These are phyloP conservation scores for Amylocarpus encephaloides DNA, from an alignment of 2,329 filamentous ascomycete genomes.

Conservation along the genomic window DNA sequence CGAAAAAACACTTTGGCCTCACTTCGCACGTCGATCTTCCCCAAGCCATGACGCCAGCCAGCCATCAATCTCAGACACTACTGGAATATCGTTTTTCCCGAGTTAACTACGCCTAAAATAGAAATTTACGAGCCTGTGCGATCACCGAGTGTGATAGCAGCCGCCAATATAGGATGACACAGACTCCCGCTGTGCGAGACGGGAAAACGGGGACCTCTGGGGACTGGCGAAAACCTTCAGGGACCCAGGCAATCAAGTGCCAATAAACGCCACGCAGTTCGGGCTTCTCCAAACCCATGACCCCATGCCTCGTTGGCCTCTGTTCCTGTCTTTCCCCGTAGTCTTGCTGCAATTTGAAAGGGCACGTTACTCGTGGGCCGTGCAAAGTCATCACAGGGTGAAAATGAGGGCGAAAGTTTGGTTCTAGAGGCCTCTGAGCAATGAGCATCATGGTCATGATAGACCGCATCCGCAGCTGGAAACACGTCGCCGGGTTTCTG, in stretches of 20 bases:
- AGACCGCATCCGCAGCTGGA: conserved; percentile 1
- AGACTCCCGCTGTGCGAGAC: conserved; percentile 1
- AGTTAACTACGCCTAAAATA: background rate
- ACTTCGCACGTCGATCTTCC: background rate
- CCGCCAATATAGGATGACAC: background rate
- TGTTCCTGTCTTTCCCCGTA: background rate
- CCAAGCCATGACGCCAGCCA: background rate
- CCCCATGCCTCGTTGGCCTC: background rate
- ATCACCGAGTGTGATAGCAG: background rate
- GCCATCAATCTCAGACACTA: background rate
- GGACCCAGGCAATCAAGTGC: background rate
- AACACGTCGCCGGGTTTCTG: conserved; percentile 5
- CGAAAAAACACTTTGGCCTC: background rate
- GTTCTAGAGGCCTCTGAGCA: background rate
- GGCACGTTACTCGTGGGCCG: background rate
- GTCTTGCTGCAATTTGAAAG: background rate
- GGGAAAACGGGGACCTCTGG: conserved; percentile 1
- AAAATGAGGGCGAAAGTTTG: background rate
- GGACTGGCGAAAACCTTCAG: background rate
- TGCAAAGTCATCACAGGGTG: background rate
- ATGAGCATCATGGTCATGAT: background rate
- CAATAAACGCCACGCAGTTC: background rate
- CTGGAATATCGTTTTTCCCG: background rate
- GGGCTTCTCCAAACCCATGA: background rate
- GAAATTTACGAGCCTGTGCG: background rate